A percentile compares a stretch with the other conserved stretches of the same genome.
phyloP scores from a whole-genome alignment of 1,139 yeast genomes.

The Nematodospora anomalae region DNA sequence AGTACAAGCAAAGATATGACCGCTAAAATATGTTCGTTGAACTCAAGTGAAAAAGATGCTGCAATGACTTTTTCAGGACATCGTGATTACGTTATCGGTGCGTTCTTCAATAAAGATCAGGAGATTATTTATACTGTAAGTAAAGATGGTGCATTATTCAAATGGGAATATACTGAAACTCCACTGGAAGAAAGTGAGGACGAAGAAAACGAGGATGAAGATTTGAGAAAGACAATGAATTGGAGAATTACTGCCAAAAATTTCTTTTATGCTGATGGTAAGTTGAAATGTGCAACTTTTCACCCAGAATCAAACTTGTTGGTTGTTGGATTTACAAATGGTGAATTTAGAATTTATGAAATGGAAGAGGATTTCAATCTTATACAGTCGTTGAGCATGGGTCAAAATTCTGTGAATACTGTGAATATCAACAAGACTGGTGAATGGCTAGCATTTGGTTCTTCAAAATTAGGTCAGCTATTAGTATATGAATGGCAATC shows the following conservation, averaged over 20 bases:
- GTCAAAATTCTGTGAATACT: slow-evolving; percentile 84
- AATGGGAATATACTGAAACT: slow-evolving; percentile 79
- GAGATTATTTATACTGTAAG: slow-evolving; percentile 88
- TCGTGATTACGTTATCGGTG: slow-evolving; percentile 80
- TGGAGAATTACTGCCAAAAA: slow-evolving; percentile 87
- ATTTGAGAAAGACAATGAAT: slow-evolving; percentile 34
- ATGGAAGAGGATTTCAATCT: slow-evolving; percentile 63
- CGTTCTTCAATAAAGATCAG: slow-evolving; percentile 83
- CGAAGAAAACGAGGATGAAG: slow-evolving; percentile 25
- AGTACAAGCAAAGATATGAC: slow-evolving; percentile 91
- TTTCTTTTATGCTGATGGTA: slow-evolving; percentile 70
- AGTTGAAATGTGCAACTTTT: slow-evolving; percentile 79
- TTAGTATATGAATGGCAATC: slow-evolving; percentile 99
- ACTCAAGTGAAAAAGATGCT: slow-evolving; percentile 72
- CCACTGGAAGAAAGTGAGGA: slow-evolving; percentile 40
- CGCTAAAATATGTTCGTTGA: slow-evolving; percentile 78
- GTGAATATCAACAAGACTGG: slow-evolving; percentile 81
- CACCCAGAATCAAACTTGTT: slow-evolving; percentile 70
- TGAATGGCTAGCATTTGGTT: slow-evolving; percentile 97
- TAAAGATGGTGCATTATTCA: slow-evolving; percentile 91
- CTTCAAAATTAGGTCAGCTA: slow-evolving; percentile 86
- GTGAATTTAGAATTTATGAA: slow-evolving; percentile 92
- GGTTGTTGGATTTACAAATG: slow-evolving; percentile 88
- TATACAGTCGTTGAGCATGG: slow-evolving; percentile 88
- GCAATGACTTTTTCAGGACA: slow-evolving; percentile 92